phyloP scores from a whole-genome alignment of 2,329 filamentous ascomycete genomes.

The Aspergillus flavus region DNA sequence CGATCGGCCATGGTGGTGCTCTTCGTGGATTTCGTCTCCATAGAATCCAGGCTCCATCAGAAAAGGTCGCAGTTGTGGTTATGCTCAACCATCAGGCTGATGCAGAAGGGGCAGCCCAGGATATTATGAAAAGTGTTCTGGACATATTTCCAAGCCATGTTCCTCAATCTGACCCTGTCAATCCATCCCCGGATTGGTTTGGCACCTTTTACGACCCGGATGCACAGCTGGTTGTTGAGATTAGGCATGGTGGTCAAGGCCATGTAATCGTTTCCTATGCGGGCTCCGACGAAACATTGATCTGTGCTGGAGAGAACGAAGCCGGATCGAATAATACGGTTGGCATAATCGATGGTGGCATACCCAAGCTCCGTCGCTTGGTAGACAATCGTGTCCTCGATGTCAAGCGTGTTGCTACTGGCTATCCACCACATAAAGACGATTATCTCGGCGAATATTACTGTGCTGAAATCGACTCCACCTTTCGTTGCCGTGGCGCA shows the following conservation, averaged over 20 bases:
- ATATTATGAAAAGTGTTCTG: conserved; percentile 37
- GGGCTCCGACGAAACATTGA: conserved; percentile 20
- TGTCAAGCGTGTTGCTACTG: conserved; percentile 24
- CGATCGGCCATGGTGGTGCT: conserved; percentile 46
- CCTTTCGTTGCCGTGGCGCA: conserved; percentile 37
- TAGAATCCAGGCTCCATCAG: conserved; percentile 38
- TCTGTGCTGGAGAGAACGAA: background rate
- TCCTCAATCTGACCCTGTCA: conserved; percentile 1
- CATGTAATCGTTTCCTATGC: conserved; percentile 32
- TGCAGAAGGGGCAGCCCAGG: conserved; percentile 27
- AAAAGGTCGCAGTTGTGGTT: conserved; percentile 43
- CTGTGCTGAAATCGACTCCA: conserved; percentile 41
- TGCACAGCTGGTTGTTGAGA: conserved; percentile 37
- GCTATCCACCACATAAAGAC: conserved; percentile 13
- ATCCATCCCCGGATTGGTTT: conserved; percentile 29
- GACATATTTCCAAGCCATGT: conserved; percentile 18
- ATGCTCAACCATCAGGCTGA: conserved; percentile 45
- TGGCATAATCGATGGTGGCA: background rate
- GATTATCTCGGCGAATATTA: conserved; percentile 35
- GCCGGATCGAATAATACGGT: background rate
- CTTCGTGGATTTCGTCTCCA: conserved; percentile 45
- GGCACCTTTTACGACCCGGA: conserved; percentile 45
- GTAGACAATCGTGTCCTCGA: conserved; percentile 34
- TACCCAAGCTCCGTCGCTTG: conserved; percentile 16
- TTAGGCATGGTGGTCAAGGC: conserved; percentile 29